Evolutionary conservation across 1,139 yeast species (phyloP).

Genomic region (Eremothecium gossypii): DNA sequence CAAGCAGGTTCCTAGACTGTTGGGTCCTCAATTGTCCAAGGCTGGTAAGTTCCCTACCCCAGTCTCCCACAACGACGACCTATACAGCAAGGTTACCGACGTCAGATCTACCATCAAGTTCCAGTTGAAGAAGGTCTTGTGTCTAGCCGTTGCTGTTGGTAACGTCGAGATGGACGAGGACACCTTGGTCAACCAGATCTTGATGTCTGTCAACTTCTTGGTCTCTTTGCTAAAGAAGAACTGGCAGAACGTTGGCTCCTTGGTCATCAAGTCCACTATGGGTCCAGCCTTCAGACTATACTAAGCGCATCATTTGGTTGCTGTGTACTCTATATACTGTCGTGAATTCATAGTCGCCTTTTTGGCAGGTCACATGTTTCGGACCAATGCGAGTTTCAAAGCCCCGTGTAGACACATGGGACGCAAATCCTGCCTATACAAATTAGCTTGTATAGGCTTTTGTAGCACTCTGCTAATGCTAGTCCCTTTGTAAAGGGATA

Average conservation of each 20-base stretch:
- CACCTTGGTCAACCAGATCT: constrained; percentile 91
- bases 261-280: constrained; percentile 98
- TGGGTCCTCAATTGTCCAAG: constrained; percentile 99
- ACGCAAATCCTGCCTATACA: no score
- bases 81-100: constrained; percentile 90
- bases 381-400: no score
- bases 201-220: constrained; percentile 98
- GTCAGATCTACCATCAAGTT: constrained; percentile 99
- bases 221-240: constrained; percentile 99
- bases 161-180: constrained; percentile 99
- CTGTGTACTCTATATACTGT: constrained; percentile 5
- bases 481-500: no score
- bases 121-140: constrained; percentile 96
- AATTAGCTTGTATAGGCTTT: no score
- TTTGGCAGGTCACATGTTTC: no score
- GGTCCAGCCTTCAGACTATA: constrained; percentile 99
- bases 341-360: background rate
- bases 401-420: no score
- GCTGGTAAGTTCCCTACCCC: constrained; percentile 99
- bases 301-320: constrained; percentile 38
- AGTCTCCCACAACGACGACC: constrained; percentile 98
- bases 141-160: constrained; percentile 95
- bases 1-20: constrained; percentile 99
- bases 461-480: no score
- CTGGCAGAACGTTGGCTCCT: constrained; percentile 99